Conservation (phyloP, 306 rosid species). For the Potentilla sterilis region DNA sequence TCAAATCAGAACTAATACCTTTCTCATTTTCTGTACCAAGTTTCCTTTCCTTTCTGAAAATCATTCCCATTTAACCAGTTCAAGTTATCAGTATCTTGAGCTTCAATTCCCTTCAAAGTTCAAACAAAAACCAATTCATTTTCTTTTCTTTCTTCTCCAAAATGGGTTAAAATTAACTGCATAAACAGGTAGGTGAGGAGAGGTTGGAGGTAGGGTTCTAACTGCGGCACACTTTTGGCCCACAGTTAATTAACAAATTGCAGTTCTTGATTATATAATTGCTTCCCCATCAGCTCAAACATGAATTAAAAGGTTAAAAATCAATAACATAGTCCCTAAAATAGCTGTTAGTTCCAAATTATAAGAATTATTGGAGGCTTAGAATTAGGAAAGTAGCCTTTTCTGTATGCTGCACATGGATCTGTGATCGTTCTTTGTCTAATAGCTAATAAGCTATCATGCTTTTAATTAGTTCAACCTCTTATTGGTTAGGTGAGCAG, state of each 20-base stretch:
- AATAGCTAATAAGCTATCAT: constrained; percentile 6
- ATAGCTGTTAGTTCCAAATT: not conserved
- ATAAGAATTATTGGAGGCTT: not conserved
- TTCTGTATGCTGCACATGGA: not conserved
- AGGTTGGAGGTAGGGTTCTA: constrained; percentile 22
- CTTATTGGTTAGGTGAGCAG: constrained; percentile 11
- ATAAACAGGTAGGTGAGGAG: constrained; percentile 21
- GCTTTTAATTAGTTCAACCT: constrained; percentile 8
- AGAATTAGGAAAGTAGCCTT: not conserved
- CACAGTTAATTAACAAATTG: constrained; percentile 9
- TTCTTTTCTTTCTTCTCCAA: not conserved
- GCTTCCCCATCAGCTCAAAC: not conserved
- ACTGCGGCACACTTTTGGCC: not conserved
- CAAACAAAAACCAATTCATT: not conserved
- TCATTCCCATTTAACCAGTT: not conserved
- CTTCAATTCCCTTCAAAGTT: constrained; percentile 5
- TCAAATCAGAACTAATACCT: not conserved
- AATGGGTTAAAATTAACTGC: not conserved
- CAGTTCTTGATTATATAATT: constrained; percentile 10
- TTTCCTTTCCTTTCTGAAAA: not conserved
- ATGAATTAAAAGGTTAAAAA: not conserved
- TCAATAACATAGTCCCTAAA: not conserved
- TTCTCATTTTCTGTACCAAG: not conserved
- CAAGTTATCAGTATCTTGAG: not conserved
- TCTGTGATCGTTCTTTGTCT: not conserved